Evolutionary conservation across 352 stramenopile species (phyloP), one percentile per base, ranked within the genome.

Genomic region (Pythium rishiriense): DNA sequence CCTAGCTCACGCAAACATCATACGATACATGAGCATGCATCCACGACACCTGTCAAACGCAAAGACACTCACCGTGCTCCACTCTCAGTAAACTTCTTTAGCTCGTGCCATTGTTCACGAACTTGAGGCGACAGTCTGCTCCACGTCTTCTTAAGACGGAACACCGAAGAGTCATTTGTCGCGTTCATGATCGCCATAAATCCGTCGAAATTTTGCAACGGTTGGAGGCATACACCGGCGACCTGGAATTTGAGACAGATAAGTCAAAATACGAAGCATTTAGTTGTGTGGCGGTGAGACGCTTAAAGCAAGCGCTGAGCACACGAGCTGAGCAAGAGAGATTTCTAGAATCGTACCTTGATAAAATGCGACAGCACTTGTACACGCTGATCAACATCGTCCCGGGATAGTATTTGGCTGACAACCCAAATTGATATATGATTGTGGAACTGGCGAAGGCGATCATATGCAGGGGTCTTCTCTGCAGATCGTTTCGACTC

Each of bases 111-210:
- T 43, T 88, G 68, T 37, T 94, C 83, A 24, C 87, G 79, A 22
- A 79, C 73, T 71, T 93, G 74, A 0, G 85, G 73, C 1, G 79
- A 74, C 24, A 96, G 64, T 3, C 86, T 73, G 4, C 76, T 78
- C 87, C 87, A 96, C 15, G 87, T 94, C 57, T 93, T 93, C 73
- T 96, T 94, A 5, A 96, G 49, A 14, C 87, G 85, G 63, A 91
- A 94, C 17, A 96, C 73, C 8, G 85, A 94, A 35, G 87, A 93
- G 66, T 94, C 86, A 35, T 96, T 94, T 10, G 85, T 85, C 7
- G 87, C 87, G 45, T 96, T 94, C 87, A 96, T 96, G 64, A 96
- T 85, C 8, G 87, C 87, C 84, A 96, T 94, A 60, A 96, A 94
- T 15, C 87, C 87, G 58, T 96, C 87, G 15, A 93, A 78, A 61